These are phyloP conservation scores for Hordeum marinum DNA, from an alignment of 176 grass and related monocot genomes.

Conservation along the genomic window DNA sequence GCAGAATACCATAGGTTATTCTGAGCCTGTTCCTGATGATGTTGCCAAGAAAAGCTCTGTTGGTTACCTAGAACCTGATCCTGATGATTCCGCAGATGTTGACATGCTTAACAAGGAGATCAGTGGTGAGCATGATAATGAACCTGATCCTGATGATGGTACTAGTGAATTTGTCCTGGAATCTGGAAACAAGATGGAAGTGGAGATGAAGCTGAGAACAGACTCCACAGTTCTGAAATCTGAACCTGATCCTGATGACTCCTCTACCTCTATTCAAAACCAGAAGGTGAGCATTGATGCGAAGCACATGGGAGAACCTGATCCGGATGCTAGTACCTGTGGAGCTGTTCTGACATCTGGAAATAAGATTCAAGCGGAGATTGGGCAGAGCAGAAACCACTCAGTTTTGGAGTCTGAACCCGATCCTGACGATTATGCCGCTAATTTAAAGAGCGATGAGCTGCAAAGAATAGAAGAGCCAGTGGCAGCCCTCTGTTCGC, in stretches of 20 bases:
- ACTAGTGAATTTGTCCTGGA: conserved; percentile 6
- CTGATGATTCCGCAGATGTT: conserved; percentile 38
- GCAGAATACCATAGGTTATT: conserved; percentile 15
- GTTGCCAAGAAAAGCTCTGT: background rate
- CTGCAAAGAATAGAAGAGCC: conserved; percentile 71
- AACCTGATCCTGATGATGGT: conserved; percentile 43
- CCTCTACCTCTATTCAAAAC: conserved; percentile 23
- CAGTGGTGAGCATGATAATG: background rate
- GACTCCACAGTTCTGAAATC: background rate
- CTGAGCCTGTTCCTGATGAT: conserved; percentile 41
- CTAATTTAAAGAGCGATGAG: conserved; percentile 44
- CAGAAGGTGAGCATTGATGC: conserved; percentile 10
- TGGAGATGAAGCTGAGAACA: conserved; percentile 14
- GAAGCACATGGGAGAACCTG: conserved; percentile 25
- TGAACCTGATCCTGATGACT: conserved; percentile 54
- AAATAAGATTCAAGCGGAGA: conserved; percentile 20
- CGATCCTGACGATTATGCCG: conserved; percentile 40
- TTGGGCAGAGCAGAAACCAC: background rate
- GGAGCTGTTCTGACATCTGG: conserved; percentile 3
- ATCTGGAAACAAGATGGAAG: conserved; percentile 30
- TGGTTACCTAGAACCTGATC: conserved; percentile 40
- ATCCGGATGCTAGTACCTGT: conserved; percentile 36
- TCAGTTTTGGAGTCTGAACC: conserved; percentile 22
- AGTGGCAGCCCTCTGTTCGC: conserved; percentile 49
- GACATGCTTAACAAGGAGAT: conserved; percentile 11